Evolutionary conservation across 2,329 filamentous ascomycete species (phyloP).

Genomic region (Cordyceps javanica): DNA sequence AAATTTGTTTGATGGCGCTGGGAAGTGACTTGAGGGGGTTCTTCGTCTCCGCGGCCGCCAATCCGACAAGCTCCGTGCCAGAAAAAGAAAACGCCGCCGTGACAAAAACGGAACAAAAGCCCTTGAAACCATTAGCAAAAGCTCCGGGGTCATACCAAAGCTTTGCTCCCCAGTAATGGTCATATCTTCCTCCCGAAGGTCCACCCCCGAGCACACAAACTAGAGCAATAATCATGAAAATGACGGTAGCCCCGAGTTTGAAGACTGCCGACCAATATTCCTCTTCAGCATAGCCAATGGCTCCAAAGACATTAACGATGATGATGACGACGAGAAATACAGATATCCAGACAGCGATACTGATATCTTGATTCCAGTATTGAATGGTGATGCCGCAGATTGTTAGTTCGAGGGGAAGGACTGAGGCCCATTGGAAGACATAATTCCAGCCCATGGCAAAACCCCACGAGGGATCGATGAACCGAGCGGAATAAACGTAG

Average conservation of each 20-base stretch:
- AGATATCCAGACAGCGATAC: constrained; percentile 44
- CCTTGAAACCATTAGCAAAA: constrained; percentile 65
- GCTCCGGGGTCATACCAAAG: constrained; percentile 39
- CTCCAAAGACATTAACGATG: constrained; percentile 49
- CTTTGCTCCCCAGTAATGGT: constrained; percentile 37
- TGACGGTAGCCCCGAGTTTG: constrained; percentile 50
- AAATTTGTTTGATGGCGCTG: constrained; percentile 71
- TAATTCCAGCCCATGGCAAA: constrained; percentile 47
- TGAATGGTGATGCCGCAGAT: constrained; percentile 44
- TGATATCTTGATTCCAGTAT: constrained; percentile 44
- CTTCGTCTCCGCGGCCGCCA: constrained; percentile 61
- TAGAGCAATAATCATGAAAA: constrained; percentile 57
- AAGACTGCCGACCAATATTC: constrained; percentile 50
- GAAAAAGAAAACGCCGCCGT: constrained; percentile 64
- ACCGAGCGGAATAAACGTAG: constrained; percentile 55
- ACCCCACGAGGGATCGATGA: constrained; percentile 56
- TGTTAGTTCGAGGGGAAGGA: constrained; percentile 44
- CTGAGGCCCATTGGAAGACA: constrained; percentile 44
- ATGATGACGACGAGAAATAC: constrained; percentile 46
- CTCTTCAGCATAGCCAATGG: constrained; percentile 47
- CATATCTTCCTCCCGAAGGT: constrained; percentile 36
- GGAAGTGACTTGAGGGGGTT: constrained; percentile 68
- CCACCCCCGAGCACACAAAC: constrained; percentile 54
- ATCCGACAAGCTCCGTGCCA: constrained; percentile 62
- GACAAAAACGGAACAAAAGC: constrained; percentile 63